These are phyloP conservation scores for Candida palmyrensis DNA, from an alignment of 805 yeast species.

Conservation along the genomic window DNA sequence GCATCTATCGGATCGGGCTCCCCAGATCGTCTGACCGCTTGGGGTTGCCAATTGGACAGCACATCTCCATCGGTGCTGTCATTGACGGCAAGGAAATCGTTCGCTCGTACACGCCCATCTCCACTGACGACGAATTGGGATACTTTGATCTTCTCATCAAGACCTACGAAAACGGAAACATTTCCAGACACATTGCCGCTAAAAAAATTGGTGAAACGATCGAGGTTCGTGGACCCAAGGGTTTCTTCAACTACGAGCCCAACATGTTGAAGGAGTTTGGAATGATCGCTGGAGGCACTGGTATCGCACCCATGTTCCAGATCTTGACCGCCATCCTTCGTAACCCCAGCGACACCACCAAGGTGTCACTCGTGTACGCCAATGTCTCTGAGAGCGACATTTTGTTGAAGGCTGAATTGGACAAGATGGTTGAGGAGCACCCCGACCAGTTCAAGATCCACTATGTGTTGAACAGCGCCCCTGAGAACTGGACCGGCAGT, in stretches of 20 bases:
- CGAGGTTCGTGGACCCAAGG: conserved; percentile 86
- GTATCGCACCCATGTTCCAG: conserved; percentile 95
- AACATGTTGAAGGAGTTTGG: conserved; percentile 69
- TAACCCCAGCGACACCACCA: conserved; percentile 75
- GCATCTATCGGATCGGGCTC: conserved; percentile 76
- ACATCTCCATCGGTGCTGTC: conserved; percentile 71
- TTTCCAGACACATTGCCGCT: conserved; percentile 68
- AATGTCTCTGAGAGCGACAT: conserved; percentile 78
- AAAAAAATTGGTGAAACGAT: conserved; percentile 75
- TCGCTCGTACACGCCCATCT: conserved; percentile 87
- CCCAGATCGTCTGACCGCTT: conserved; percentile 69
- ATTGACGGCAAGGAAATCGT: conserved; percentile 77
- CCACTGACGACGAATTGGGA: conserved; percentile 75
- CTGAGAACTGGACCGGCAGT: conserved; percentile 70
- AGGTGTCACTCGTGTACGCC: conserved; percentile 73
- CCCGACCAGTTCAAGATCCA: conserved; percentile 58
- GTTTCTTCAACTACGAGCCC: conserved; percentile 76
- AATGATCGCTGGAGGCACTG: conserved; percentile 97
- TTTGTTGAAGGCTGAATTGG: conserved; percentile 74
- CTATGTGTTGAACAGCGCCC: conserved; percentile 72
- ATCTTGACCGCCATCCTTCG: conserved; percentile 74
- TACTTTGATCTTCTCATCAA: conserved; percentile 82
- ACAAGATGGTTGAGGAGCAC: conserved; percentile 51
- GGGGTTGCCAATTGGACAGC: conserved; percentile 94
- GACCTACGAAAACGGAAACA: conserved; percentile 79